Evolutionary conservation across 1,284 basidiomycete genomes (phyloP), one percentile per base, ranked within the genome.

Genomic region (Exobasidium cylindrosporum): DNA sequence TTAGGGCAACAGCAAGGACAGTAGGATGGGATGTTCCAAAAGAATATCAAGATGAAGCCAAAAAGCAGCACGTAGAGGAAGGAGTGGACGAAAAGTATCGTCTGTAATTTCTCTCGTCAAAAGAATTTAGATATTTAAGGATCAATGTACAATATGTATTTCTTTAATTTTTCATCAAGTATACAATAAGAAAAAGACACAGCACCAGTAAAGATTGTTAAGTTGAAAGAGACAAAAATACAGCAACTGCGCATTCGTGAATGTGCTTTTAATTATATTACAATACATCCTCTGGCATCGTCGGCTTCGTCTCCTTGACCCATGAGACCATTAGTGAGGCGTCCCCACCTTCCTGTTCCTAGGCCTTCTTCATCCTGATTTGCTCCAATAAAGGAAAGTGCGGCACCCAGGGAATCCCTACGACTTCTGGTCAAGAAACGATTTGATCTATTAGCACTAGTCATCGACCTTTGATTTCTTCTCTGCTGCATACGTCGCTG

Each of bases 211-310:
- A 45, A 45, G 4, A 45, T 17, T 17, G 10, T 10, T 43, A 43
- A 43, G 10, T 43, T 43, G 35, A 43, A 10, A n/a, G 35, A 43
- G n/a, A 10, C 35, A 23, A 45, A 45, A 45, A 23, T 17, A 17
- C 17, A 45, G 10, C n/a, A 43, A 45, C 3, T 45, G 23, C 23
- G 23, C 43, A 45, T 14, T 45, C 4, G 43, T 4, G 10, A 43
- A 43, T n/a, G n/a, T n/a, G n/a, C n/a, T n/a, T n/a, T n/a, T n/a
- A n/a, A n/a, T 62, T 46, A 62, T 31, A 54, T 67, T 17, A 72
- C 47, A 10, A 47, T 52, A 49, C 70, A 72, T 28, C 70, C 70
- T 17, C 68, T 56, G 4, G 66, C 57, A 55, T 72, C 68, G 1
- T 63, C 67, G 2, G 65, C 64, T n/a, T 63, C 65, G 23, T 60